Evolutionary conservation across 1,284 basidiomycete species (phyloP), one percentile per base, ranked within the genome.

Genomic region (Sanghuangporus baumii): DNA sequence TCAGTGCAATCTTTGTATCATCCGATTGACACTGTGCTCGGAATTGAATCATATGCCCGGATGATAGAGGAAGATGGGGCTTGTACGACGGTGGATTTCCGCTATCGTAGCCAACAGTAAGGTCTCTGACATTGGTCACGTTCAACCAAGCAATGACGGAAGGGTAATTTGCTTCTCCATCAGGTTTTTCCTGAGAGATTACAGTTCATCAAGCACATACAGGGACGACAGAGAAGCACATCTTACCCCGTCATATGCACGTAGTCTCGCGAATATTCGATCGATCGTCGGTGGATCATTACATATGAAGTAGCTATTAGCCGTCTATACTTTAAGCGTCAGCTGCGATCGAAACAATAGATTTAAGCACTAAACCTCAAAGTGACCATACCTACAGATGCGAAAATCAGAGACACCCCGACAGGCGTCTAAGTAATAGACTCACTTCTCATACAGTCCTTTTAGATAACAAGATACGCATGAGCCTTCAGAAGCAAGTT

Each of bases 11-110:
- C 64, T 76, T 80, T 36, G 78, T 77, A 2, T 76, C 79, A 20
- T 78, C 74, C 26, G 71, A 69, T 63, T 78, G 74, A 7, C 64
- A 63, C 38, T 51, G 51, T n/a, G 85, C 87, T 64, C 82, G 76
- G 72, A 94, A 89, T 66, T 90, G 88, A 52, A 94, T 85, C 93
- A 93, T 93, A 67, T 94, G 87, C 2, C 90, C 89, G 0, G 86
- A 87, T 11, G 89, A 91, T 23, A 89, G 74, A 16, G 91, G 90
- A 16, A 93, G 75, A 31, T 73, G 73, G 2, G 91, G 86, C 66
- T 80, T 74, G 69, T 80, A 88, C 2, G 77, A 78, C 0, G 89
- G 88, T n/a, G 84, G 76, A 67, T 87, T 88, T 6, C 78, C 76
- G 67, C 84, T 90, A 66, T 92, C 87, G 70, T 88, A 93, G 38